These are phyloP conservation scores for Pyrenophora seminiperda DNA, from an alignment of 2,329 filamentous ascomycete genomes.

Conservation along the genomic window DNA sequence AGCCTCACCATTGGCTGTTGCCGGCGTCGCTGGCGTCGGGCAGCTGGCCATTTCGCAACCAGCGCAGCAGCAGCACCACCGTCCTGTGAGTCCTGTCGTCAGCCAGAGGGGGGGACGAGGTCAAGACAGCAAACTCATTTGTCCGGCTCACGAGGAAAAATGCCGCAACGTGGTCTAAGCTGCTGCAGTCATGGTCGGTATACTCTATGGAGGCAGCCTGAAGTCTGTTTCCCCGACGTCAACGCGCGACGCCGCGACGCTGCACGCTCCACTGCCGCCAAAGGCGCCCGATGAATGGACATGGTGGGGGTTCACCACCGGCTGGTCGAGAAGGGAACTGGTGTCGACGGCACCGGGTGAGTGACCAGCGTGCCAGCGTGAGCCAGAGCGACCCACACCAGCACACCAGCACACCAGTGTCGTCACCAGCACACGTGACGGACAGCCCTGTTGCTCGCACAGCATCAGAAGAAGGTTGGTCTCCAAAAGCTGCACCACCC, in stretches of 20 bases:
- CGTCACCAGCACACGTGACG: constrained; percentile 7
- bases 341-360: constrained; percentile 3
- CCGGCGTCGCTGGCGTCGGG: neutral
- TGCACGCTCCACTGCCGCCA: constrained; percentile 16
- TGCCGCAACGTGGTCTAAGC: constrained; percentile 22
- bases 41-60: neutral
- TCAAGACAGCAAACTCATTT: neutral
- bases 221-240: neutral
- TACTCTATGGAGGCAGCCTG: neutral
- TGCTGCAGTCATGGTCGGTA: constrained; percentile 16
- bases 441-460: too few species aligned
- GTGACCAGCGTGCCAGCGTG: constrained; percentile 6
- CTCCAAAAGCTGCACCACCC: neutral
- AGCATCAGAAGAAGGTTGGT: too few species aligned
- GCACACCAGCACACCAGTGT: constrained; percentile 7
- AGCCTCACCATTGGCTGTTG: neutral
- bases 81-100: too few species aligned
- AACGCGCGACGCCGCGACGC: constrained; percentile 7
- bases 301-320: constrained; percentile 17
- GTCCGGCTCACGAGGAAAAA: constrained; percentile 15
- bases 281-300: constrained; percentile 15
- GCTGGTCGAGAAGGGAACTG: neutral
- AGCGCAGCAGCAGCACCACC: neutral
- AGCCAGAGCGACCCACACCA: too few species aligned
- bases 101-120: neutral